A percentile compares a stretch with the other conserved stretches of the same genome.
Evolutionary conservation across 768 basidiomycete species (phyloP).

Genomic region (Collybiopsis confluens): DNA sequence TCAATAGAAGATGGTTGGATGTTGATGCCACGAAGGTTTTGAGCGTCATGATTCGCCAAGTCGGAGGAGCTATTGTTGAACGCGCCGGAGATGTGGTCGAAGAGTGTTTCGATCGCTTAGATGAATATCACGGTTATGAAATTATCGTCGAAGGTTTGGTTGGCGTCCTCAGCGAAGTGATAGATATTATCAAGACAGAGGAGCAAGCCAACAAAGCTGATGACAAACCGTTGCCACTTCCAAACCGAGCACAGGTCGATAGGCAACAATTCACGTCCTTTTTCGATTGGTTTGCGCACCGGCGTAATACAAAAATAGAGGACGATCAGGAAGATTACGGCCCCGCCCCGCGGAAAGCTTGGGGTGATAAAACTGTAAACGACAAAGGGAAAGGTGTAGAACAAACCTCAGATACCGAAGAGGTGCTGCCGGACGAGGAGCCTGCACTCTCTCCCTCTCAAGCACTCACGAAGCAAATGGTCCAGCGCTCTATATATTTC

Average conservation of each 20-base stretch:
- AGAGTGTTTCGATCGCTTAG: conserved; percentile 94
- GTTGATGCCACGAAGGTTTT: conserved; percentile 88
- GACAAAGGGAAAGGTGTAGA: conserved; percentile 21
- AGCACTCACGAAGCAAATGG: conserved; percentile 75
- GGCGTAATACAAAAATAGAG: conserved; percentile 30
- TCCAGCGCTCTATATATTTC: conserved; percentile 84
- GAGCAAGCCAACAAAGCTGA: conserved; percentile 21
- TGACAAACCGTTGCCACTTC: conserved; percentile 12
- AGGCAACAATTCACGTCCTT: conserved; percentile 45
- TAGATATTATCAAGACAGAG: conserved; percentile 69
- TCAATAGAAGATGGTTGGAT: conserved; percentile 79
- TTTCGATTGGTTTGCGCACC: conserved; percentile 59
- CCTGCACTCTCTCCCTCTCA: conserved; percentile 66
- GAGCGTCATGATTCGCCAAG: conserved; percentile 77
- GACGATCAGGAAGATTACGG: conserved; percentile 49
- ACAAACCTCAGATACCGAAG: conserved; percentile 18
- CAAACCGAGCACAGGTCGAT: conserved; percentile 22
- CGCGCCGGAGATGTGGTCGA: conserved; percentile 93
- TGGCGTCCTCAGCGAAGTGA: conserved; percentile 81
- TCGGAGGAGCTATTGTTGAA: conserved; percentile 82
- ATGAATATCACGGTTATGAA: conserved; percentile 93
- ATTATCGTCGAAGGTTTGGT: conserved; percentile 82
- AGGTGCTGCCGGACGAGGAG: conserved; percentile 39
- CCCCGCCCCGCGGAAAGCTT: conserved; percentile 54
- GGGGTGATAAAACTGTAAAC: conserved; percentile 35